These are phyloP conservation scores for Aspergillus oerlinghausenensis DNA, from an alignment of 2,329 filamentous ascomycete species.

Conservation along the genomic window DNA sequence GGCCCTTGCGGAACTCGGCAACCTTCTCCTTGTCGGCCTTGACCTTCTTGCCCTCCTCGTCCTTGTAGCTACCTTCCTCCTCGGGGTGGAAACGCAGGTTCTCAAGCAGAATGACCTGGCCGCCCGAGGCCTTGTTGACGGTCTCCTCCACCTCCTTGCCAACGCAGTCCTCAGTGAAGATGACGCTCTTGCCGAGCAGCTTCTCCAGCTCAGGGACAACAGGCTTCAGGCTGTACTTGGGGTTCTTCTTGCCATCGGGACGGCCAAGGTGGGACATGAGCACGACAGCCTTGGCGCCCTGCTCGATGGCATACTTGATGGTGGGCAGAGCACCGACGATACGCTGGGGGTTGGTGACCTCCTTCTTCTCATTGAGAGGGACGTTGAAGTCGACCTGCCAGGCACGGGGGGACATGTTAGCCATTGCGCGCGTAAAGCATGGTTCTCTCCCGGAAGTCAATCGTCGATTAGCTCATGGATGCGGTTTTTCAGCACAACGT, in stretches of 20 bases:
- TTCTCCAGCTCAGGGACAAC: conserved; percentile 90
- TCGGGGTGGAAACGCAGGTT: conserved; percentile 98
- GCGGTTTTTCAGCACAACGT: conserved; percentile 38
- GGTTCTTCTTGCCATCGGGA: conserved; percentile 81
- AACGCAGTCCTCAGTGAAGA: conserved; percentile 85
- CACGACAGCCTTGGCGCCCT: conserved; percentile 87
- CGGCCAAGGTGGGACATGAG: conserved; percentile 99
- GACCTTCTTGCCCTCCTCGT: conserved; percentile 90
- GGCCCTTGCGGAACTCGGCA: conserved; percentile 85
- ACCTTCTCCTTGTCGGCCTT: conserved; percentile 96
- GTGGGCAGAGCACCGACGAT: conserved; percentile 93
- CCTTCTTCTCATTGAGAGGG: conserved; percentile 85
- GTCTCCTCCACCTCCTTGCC: conserved; percentile 84
- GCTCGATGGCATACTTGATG: conserved; percentile 87
- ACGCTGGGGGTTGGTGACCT: conserved; percentile 96
- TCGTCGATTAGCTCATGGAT: conserved; percentile 18
- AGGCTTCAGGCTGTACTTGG: conserved; percentile 92
- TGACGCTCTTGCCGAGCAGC: conserved; percentile 76
- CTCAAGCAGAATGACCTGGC: conserved; percentile 86
- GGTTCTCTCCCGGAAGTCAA: not conserved
- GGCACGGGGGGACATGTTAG: not conserved
- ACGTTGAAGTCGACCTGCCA: conserved; percentile 98
- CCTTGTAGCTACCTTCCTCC: conserved; percentile 95
- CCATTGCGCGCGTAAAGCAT: conserved; percentile 6
- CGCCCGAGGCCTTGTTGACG: conserved; percentile 75